Evolutionary conservation across 805 yeast species (phyloP), one percentile per base, ranked within the genome.

Genomic region (Blastobotrys americana): DNA sequence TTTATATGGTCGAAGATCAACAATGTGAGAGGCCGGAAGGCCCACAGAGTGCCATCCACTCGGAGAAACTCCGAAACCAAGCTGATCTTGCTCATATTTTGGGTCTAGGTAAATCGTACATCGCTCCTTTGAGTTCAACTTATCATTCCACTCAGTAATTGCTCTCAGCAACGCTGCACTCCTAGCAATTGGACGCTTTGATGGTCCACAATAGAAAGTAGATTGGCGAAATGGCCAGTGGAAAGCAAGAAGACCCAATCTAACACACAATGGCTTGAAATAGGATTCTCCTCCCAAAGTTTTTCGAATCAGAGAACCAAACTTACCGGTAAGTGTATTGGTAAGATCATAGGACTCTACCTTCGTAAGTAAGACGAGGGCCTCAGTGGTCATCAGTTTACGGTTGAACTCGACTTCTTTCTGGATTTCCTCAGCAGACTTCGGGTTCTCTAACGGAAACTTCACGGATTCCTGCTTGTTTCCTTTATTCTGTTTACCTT

Each of bases 151-250:
- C 17, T 59, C 54, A 1, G 65, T 51, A 37, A 69, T 53, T 0
- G 73, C 66, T 18, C 66, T 55, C 49, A 66, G 54, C 8, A 70
- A 59, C 2, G 70, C 71, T 1, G 70, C 71, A 22, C 64, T 55
- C 19, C 73, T 56, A 2, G 72, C 70, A 13, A 68, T 65, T 2
- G 73, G 72, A 44, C 63, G 60, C 43, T 56, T 61, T 3, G 71
- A 61, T 10, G 64, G 59, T n/a, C 68, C 52, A 17, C 68, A 63
- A 48, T 63, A 70, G 47, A 68, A 65, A 21, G 65, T 64, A 4
- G 70, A 53, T 46, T 69, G 64, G 6, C 69, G 56, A 52, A 69
- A 69, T 9, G 74, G 74, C 74, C 73, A 69, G 51, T 69, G 73
- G 41, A 69, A 68, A 1, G 68, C 73, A 21, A 69, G 44, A 17